These are phyloP conservation scores for Arachnomyces sp. DNA, from an alignment of 2,329 filamentous ascomycete genomes.

Conservation along the genomic window DNA sequence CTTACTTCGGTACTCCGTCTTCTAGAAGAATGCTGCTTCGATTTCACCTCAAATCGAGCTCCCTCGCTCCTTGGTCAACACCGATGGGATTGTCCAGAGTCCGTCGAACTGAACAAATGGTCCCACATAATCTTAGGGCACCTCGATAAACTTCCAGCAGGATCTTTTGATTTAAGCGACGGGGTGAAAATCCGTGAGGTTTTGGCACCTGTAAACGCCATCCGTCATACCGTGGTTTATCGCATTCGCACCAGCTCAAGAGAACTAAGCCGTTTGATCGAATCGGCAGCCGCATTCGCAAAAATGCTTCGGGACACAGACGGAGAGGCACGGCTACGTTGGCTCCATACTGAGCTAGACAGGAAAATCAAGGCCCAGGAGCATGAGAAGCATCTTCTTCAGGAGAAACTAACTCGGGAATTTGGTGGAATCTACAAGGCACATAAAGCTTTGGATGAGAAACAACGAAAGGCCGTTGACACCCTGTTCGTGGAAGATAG, in stretches of 20 bases:
- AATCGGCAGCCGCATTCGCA: slow-evolving; percentile 22
- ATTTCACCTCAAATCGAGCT: slow-evolving; percentile 28
- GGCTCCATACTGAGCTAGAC: slow-evolving; percentile 20
- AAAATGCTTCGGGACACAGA: slow-evolving; percentile 20
- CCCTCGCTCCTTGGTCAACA: slow-evolving; percentile 21
- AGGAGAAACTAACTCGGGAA: no score
- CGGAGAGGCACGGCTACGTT: slow-evolving; percentile 3
- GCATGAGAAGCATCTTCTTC: no score
- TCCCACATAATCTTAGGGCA: slow-evolving; percentile 17
- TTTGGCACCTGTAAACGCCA: slow-evolving; percentile 17
- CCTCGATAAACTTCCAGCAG: slow-evolving; percentile 16
- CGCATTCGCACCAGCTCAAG: slow-evolving; percentile 20
- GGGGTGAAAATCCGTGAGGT: slow-evolving; percentile 13
- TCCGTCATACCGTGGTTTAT: slow-evolving; percentile 29
- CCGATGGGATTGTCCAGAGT: slow-evolving; percentile 26
- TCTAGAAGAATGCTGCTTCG: slow-evolving; percentile 34
- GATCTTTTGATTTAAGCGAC: slow-evolving; percentile 14
- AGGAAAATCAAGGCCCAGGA: slow-evolving; percentile 14
- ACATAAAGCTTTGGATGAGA: no score
- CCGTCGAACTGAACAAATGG: slow-evolving; percentile 33
- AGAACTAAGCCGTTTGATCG: slow-evolving; percentile 20
- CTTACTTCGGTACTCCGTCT: slow-evolving; percentile 28
- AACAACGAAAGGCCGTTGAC: no score
- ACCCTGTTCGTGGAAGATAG: no score
- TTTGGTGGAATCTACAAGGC: no score